Evolutionary conservation across 2,329 filamentous ascomycete species (phyloP).

Genomic region (Talaromyces verruculosus): DNA sequence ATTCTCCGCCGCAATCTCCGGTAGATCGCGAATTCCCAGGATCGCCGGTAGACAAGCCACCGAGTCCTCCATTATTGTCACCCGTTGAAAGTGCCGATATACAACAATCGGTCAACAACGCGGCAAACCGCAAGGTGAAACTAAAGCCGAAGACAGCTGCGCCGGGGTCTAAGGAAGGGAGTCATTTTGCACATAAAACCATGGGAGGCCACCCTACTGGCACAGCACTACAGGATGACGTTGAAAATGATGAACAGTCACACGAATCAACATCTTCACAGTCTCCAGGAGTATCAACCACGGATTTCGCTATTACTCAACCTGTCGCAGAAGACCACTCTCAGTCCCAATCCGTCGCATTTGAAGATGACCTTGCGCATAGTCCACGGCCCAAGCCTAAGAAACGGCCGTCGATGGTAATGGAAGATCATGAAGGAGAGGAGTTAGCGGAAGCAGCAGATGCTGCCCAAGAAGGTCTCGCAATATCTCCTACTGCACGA

Average conservation of each 20-base stretch:
- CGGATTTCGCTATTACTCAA: neutral
- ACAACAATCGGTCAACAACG: slow-evolving; percentile 26
- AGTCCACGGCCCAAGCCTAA: slow-evolving; percentile 30
- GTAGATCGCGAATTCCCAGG: slow-evolving; percentile 24
- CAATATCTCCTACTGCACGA: neutral
- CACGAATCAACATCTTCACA: neutral
- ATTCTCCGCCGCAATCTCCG: slow-evolving; percentile 38
- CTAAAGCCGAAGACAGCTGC: slow-evolving; percentile 29
- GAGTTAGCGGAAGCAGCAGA: slow-evolving; percentile 22
- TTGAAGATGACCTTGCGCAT: slow-evolving; percentile 8
- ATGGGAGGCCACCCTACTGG: slow-evolving; percentile 32
- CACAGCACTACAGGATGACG: slow-evolving; percentile 22
- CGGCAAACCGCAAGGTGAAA: slow-evolving; percentile 31
- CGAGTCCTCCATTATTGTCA: slow-evolving; percentile 27
- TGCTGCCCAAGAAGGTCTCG: neutral
- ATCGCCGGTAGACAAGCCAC: slow-evolving; percentile 17
- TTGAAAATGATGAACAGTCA: neutral
- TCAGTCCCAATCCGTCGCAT: neutral
- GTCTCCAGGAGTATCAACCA: neutral
- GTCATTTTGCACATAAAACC: slow-evolving; percentile 27
- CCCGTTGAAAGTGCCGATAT: slow-evolving; percentile 26
- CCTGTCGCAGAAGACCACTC: neutral
- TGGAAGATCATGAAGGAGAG: slow-evolving; percentile 45
- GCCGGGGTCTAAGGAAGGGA: slow-evolving; percentile 30
- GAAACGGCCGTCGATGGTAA: slow-evolving; percentile 43